These are phyloP conservation scores for Lithohypha guttulata DNA, from an alignment of 2,329 filamentous ascomycete genomes.

Conservation along the genomic window DNA sequence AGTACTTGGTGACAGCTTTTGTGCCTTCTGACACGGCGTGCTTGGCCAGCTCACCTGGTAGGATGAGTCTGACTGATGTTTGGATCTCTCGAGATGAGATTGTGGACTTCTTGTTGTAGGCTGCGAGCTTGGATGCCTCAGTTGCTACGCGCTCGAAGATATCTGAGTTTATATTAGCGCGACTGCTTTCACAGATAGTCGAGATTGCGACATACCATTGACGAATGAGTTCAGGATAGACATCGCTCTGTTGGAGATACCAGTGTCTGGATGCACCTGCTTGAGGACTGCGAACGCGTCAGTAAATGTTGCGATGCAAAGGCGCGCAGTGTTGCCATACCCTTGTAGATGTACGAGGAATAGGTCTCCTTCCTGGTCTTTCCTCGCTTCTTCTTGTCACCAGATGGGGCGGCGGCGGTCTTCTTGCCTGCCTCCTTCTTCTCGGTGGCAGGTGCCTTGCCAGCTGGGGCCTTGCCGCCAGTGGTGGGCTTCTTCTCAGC, in stretches of 20 bases:
- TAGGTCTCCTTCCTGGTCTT: conserved; percentile 99
- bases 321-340: conserved; percentile 43
- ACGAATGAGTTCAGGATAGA: conserved; percentile 99
- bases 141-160: conserved; percentile 99
- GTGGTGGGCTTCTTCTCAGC: conserved; percentile 94
- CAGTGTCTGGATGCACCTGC: conserved; percentile 99
- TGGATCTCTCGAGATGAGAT: conserved; percentile 99
- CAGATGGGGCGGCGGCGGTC: conserved; percentile 70
- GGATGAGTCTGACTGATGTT: conserved; percentile 95
- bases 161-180: conserved; percentile 43
- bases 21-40: conserved; percentile 98
- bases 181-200: background rate
- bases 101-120: conserved; percentile 99
- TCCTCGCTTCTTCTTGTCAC: conserved; percentile 99
- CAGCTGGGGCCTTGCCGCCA: conserved; percentile 82
- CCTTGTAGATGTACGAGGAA: conserved; percentile 99
- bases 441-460: conserved; percentile 69
- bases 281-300: conserved; percentile 62
- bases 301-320: conserved; percentile 21
- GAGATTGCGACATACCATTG: conserved; percentile 60
- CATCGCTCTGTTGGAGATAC: conserved; percentile 99
- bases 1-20: conserved; percentile 99
- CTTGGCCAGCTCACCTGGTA: conserved; percentile 97
- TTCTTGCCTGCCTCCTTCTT: conserved; percentile 99
- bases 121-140: conserved; percentile 96